Conservation (phyloP, 129 eudicot genomes). For the Heracleum sosnowskyi region DNA sequence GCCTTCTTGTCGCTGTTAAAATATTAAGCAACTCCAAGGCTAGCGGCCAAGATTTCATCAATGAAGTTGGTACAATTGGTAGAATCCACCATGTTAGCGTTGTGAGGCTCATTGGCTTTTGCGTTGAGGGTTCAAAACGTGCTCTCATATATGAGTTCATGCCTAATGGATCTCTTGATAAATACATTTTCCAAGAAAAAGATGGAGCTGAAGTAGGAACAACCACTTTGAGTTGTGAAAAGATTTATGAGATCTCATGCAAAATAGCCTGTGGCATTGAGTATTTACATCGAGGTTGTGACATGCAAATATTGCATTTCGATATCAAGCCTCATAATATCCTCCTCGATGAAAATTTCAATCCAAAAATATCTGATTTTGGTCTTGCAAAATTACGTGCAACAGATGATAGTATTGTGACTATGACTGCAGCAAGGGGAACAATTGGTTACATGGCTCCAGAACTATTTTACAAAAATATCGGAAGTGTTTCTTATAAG, state of each 20-base stretch:
- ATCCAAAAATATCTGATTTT: slow-evolving; percentile 8
- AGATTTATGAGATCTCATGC: background rate
- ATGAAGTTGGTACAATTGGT: slow-evolving; percentile 6
- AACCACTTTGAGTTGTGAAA: background rate
- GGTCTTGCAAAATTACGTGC: slow-evolving; percentile 5
- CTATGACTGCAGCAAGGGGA: slow-evolving; percentile 6
- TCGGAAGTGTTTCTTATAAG: background rate
- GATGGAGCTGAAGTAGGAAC: background rate
- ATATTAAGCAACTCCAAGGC: background rate
- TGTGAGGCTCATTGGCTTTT: slow-evolving; percentile 5
- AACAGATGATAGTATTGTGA: background rate
- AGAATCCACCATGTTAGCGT: background rate
- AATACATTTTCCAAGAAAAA: slow-evolving; percentile 8
- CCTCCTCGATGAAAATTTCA: background rate
- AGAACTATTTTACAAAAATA: background rate
- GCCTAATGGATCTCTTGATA: slow-evolving; percentile 17
- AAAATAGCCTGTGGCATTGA: background rate
- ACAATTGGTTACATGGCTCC: slow-evolving; percentile 4
- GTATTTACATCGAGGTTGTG: slow-evolving; percentile 5
- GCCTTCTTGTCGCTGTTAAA: background rate
- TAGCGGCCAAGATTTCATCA: slow-evolving; percentile 3
- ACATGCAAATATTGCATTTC: slow-evolving; percentile 7
- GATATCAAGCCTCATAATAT: slow-evolving; percentile 9
- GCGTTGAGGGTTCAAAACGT: slow-evolving; percentile 6
- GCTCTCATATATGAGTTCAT: slow-evolving; percentile 15